A percentile compares a stretch with the other conserved stretches of the same genome.
Evolutionary conservation across 1,284 basidiomycete species (phyloP).

Genomic region (Anthracocystis setariae): DNA sequence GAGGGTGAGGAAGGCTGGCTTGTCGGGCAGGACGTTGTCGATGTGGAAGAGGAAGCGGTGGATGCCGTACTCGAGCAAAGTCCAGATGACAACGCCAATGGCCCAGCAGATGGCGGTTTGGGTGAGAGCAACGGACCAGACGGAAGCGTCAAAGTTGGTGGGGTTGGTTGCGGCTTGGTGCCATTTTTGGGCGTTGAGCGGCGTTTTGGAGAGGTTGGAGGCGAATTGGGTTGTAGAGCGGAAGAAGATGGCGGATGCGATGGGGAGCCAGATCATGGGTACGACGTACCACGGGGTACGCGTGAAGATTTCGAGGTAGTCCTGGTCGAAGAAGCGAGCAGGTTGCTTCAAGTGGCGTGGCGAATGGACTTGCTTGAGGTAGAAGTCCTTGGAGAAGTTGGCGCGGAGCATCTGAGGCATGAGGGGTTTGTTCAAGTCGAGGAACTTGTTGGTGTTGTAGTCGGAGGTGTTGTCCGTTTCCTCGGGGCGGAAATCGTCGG

Average conservation of each 20-base stretch:
- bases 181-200: slow-evolving; percentile 35
- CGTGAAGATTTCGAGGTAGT: slow-evolving; percentile 85
- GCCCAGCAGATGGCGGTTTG: slow-evolving; percentile 73
- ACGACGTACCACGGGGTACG: slow-evolving; percentile 94
- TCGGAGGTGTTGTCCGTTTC: slow-evolving; percentile 60
- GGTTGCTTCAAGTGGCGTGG: slow-evolving; percentile 86
- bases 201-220: slow-evolving; percentile 17
- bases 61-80: slow-evolving; percentile 90
- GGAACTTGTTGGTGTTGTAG: slow-evolving; percentile 85
- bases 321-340: slow-evolving; percentile 85
- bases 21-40: slow-evolving; percentile 88
- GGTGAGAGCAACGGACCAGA: slow-evolving; percentile 41
- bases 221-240: slow-evolving; percentile 84
- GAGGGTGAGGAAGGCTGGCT: slow-evolving; percentile 79
- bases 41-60: slow-evolving; percentile 99
- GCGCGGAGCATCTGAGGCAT: slow-evolving; percentile 83
- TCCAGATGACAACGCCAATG: slow-evolving; percentile 94
- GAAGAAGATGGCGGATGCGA: slow-evolving; percentile 81
- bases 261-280: slow-evolving; percentile 90
- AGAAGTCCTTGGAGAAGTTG: slow-evolving; percentile 92
- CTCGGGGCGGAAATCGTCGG: slow-evolving; percentile 67
- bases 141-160: slow-evolving; percentile 60
- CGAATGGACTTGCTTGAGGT: slow-evolving; percentile 94
- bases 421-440: slow-evolving; percentile 88
- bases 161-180: slow-evolving; percentile 71